Percentiles rank a stretch among this genome's conserved stretches.
phyloP scores from a whole-genome alignment of 768 basidiomycete species.

The Xerocomus spinulosus region DNA sequence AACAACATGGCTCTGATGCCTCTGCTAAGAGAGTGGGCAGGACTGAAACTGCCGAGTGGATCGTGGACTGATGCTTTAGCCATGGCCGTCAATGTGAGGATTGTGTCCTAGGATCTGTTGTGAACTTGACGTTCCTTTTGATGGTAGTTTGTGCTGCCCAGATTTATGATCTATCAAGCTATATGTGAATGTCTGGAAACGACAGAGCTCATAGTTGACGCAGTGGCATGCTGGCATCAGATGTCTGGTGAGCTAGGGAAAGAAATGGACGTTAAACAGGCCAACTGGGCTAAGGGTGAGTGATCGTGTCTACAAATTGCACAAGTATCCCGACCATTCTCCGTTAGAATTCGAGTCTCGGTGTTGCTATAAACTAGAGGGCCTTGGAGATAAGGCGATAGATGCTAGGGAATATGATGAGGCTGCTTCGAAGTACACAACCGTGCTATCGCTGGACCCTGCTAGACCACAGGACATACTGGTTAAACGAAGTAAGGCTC shows the following conservation, averaged over 20 bases:
- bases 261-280: background rate
- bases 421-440: background rate
- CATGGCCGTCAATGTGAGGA: background rate
- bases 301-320: background rate
- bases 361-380: background rate
- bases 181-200: background rate
- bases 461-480: background rate
- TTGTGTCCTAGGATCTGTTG: background rate
- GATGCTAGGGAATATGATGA: background rate
- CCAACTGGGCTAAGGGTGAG: slow-evolving; percentile 1
- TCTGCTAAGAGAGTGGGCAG: slow-evolving; percentile 1
- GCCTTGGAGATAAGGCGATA: background rate
- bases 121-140: no score
- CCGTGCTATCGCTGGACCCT: background rate
- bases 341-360: background rate
- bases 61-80: slow-evolving; percentile 7
- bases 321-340: background rate
- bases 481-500: background rate
- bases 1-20: background rate
- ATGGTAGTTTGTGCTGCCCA: background rate
- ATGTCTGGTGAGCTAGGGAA: background rate
- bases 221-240: background rate
- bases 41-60: background rate
- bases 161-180: background rate
- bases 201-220: background rate